Evolutionary conservation across 257 asterid genomes (phyloP).

Genomic region (Gentiana macrophylla): DNA sequence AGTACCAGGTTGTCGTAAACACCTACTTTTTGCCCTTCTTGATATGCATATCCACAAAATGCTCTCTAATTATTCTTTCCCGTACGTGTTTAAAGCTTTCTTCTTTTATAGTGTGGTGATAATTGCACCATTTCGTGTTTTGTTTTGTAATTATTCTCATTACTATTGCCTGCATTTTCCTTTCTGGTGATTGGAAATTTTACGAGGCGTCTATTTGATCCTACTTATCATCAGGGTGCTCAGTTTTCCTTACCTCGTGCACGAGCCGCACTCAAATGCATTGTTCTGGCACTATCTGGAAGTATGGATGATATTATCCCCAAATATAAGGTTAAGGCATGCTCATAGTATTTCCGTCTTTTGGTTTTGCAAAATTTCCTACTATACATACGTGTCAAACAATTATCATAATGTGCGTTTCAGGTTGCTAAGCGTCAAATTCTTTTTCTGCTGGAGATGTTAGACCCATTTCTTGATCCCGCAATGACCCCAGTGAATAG

Average conservation of each 20-base stretch:
- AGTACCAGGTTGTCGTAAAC: too few species aligned
- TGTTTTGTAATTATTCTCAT: too few species aligned
- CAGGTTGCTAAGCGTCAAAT: conserved; percentile 76
- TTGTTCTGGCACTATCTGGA: conserved; percentile 83
- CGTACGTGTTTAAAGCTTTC: too few species aligned
- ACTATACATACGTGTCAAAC: conserved; percentile 2
- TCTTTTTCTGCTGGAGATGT: conserved; percentile 93
- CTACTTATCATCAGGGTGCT: conserved; percentile 48
- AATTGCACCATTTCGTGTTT: too few species aligned
- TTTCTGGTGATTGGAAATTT: too few species aligned
- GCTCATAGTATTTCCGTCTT: neutral
- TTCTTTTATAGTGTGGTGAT: too few species aligned
- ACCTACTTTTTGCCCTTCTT: too few species aligned
- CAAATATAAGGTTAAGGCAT: conserved; percentile 57
- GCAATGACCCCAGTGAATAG: conserved; percentile 75
- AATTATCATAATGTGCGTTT: conserved; percentile 18
- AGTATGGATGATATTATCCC: conserved; percentile 82
- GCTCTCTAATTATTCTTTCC: too few species aligned
- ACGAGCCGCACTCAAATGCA: conserved; percentile 86
- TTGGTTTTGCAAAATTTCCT: too few species aligned
- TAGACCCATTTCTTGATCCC: conserved; percentile 88
- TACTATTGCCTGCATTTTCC: too few species aligned
- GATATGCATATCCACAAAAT: too few species aligned
- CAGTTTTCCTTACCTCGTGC: conserved; percentile 56
- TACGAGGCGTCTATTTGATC: too few species aligned